These are phyloP conservation scores for Arachnomyces sp. DNA, from an alignment of 2,329 filamentous ascomycete genomes.

Conservation along the genomic window DNA sequence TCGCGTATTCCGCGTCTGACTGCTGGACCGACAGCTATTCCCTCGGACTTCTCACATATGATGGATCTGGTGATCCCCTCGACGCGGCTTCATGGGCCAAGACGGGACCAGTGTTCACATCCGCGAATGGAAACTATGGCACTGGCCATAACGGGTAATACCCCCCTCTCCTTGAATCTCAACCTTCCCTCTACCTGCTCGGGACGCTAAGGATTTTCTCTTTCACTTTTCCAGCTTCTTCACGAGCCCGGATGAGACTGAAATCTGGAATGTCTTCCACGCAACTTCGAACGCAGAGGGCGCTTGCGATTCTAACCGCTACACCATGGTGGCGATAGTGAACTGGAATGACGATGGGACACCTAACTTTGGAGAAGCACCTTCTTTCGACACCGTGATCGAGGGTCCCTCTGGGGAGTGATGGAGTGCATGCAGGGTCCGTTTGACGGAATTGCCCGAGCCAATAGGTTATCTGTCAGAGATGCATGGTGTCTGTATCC, in stretches of 20 bases:
- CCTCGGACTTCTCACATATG: conserved; percentile 48
- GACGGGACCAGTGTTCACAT: conserved; percentile 45
- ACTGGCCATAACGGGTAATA: conserved; percentile 46
- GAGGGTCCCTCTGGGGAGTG: conserved; percentile 1
- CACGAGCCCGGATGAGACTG: conserved; percentile 45
- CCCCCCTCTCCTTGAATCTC: background rate
- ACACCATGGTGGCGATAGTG: conserved; percentile 48
- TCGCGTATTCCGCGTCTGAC: conserved; percentile 49
- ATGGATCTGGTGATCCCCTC: conserved; percentile 43
- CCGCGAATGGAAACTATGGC: conserved; percentile 51
- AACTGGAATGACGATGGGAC: conserved; percentile 45
- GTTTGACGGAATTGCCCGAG: too few relatives aligned
- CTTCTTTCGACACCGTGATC: background rate
- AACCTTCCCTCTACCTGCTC: too few relatives aligned
- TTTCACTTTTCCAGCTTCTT: conserved; percentile 54
- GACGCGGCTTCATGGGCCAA: conserved; percentile 44
- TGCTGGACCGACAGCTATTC: conserved; percentile 52
- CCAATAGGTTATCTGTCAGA: too few relatives aligned
- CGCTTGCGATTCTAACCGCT: conserved; percentile 47
- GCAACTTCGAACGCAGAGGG: conserved; percentile 44
- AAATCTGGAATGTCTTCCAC: conserved; percentile 52
- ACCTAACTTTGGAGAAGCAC: conserved; percentile 43
- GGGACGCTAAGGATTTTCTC: conserved; percentile 34
- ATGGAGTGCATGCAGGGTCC: too few relatives aligned
- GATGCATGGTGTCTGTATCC: too few relatives aligned